Conservation (phyloP, 2,329 filamentous ascomycete species). For the Aspergillus neoniger region DNA sequence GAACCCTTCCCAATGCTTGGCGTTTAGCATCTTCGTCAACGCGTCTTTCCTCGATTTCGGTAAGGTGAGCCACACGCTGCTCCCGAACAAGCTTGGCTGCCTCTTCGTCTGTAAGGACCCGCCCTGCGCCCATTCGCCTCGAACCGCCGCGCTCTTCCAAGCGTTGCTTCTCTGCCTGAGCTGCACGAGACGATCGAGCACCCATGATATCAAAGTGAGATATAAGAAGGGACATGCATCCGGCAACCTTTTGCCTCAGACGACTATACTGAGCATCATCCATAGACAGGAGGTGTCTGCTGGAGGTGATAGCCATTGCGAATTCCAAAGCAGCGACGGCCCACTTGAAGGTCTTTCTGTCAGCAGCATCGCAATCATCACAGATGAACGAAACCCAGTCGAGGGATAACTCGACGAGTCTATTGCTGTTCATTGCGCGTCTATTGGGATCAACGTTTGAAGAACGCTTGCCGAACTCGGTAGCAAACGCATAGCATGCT, state of each 20-base stretch:
- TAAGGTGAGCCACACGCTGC: slow-evolving; percentile 72
- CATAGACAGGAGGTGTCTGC: slow-evolving; percentile 87
- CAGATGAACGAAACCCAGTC: slow-evolving; percentile 99
- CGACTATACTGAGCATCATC: slow-evolving; percentile 83
- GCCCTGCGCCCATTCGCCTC: slow-evolving; percentile 75
- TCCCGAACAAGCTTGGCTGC: slow-evolving; percentile 72
- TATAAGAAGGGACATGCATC: slow-evolving; percentile 95
- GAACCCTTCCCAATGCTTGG: slow-evolving; percentile 82
- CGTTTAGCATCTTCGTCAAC: slow-evolving; percentile 80
- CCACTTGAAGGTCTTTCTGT: slow-evolving; percentile 96
- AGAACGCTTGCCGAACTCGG: slow-evolving; percentile 94
- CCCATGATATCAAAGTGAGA: slow-evolving; percentile 99
- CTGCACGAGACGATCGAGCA: slow-evolving; percentile 86
- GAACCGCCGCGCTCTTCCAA: slow-evolving; percentile 78
- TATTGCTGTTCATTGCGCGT: slow-evolving; percentile 95
- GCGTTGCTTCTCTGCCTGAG: slow-evolving; percentile 88
- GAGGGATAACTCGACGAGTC: slow-evolving; percentile 85
- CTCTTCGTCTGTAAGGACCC: slow-evolving; percentile 77
- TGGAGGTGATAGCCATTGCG: slow-evolving; percentile 94
- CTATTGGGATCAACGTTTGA: slow-evolving; percentile 93
- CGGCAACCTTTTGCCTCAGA: slow-evolving; percentile 84
- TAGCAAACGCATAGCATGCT: slow-evolving; percentile 98
- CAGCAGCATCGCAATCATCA: slow-evolving; percentile 90
- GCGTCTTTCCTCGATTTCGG: slow-evolving; percentile 74
- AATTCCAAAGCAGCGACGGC: slow-evolving; percentile 94